phyloP scores from a whole-genome alignment of 2,329 filamentous ascomycete species.

The Trichoderma koningiopsis region DNA sequence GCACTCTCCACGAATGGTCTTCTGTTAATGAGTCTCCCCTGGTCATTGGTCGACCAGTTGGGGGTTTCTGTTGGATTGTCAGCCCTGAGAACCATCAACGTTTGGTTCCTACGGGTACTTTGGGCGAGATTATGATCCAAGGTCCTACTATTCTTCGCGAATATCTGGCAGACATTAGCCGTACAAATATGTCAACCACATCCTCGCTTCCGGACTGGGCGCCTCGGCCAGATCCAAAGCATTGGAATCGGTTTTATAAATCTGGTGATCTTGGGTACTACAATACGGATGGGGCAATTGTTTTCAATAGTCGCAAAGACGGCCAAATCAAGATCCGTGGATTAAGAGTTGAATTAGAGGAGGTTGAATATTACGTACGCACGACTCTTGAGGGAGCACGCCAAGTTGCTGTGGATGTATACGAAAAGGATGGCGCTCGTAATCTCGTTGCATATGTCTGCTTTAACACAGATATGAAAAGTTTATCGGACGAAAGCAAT shows the following conservation, averaged over 20 bases:
- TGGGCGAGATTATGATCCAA: constrained; percentile 41
- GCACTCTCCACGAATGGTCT: constrained; percentile 7
- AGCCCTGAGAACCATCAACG: constrained; percentile 29
- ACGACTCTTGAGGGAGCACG: not conserved
- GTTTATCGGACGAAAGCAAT: not conserved
- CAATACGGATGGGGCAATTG: constrained; percentile 41
- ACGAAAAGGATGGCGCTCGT: not conserved
- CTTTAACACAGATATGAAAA: constrained; percentile 2
- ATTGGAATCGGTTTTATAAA: constrained; percentile 40
- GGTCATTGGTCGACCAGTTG: constrained; percentile 19
- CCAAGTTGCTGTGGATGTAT: constrained; percentile 15
- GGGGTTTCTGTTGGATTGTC: constrained; percentile 31
- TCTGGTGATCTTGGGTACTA: constrained; percentile 51
- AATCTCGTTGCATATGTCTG: constrained; percentile 13
- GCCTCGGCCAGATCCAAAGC: not conserved
- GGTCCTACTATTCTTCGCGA: constrained; percentile 51
- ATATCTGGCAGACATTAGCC: constrained; percentile 45
- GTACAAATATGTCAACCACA: constrained; percentile 49
- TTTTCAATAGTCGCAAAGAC: constrained; percentile 55
- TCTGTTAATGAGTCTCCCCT: not conserved
- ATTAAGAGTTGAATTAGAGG: constrained; percentile 51
- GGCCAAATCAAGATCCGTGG: constrained; percentile 60
- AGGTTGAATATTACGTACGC: constrained; percentile 28
- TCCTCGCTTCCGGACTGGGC: not conserved
- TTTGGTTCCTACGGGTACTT: constrained; percentile 30